Conservation (phyloP, 176 grass and related monocot species). For the Oryza punctata region DNA sequence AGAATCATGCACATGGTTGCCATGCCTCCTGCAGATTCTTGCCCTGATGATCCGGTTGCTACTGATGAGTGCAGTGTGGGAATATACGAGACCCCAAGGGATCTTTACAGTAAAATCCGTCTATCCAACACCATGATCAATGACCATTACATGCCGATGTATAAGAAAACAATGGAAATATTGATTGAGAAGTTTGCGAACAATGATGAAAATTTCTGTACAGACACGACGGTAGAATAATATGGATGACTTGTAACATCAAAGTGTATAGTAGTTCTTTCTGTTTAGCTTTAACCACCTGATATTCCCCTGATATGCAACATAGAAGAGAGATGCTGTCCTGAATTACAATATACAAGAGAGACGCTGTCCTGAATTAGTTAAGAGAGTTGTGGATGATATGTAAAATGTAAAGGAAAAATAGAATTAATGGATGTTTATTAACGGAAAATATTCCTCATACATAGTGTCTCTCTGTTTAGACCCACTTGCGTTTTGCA, state of each 20-base stretch:
- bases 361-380: too few relatives aligned
- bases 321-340: background rate
- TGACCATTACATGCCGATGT: constrained; percentile 99
- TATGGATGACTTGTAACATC: constrained; percentile 41
- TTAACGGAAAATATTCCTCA: too few relatives aligned
- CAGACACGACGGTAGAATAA: constrained; percentile 46
- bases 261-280: constrained; percentile 35
- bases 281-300: constrained; percentile 31
- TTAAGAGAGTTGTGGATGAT: too few relatives aligned
- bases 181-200: constrained; percentile 90
- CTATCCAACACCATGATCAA: constrained; percentile 96
- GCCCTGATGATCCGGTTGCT: constrained; percentile 37
- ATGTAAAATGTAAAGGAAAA: too few relatives aligned
- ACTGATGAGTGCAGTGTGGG: constrained; percentile 63
- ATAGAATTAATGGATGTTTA: too few relatives aligned
- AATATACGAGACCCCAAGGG: constrained; percentile 78
- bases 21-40: constrained; percentile 55
- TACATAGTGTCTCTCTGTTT: too few relatives aligned
- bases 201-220: constrained; percentile 63
- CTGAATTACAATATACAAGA: too few relatives aligned
- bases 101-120: constrained; percentile 89
- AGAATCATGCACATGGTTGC: constrained; percentile 96
- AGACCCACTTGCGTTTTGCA: too few relatives aligned
- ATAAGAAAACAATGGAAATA: constrained; percentile 95
- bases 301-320: constrained; percentile 32